phyloP scores from a whole-genome alignment of 2,329 filamentous ascomycete species.

The Scleromitrula shiraiana region DNA sequence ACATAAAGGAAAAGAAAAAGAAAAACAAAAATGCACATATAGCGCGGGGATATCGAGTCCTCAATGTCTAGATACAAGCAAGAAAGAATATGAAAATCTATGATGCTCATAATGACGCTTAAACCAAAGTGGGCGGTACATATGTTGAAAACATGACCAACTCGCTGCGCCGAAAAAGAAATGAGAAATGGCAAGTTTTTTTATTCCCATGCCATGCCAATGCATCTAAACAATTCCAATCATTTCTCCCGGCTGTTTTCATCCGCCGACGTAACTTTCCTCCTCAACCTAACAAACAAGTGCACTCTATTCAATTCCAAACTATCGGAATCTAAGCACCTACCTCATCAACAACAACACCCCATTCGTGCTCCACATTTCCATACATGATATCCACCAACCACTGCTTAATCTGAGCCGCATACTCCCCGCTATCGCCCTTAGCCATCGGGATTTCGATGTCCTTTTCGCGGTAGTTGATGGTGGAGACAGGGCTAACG shows the following conservation, averaged over 20 bases:
- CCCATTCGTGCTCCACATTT: slow-evolving; percentile 53
- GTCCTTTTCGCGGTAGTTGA: slow-evolving; percentile 59
- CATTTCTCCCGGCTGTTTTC: too few species aligned
- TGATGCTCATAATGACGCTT: too few species aligned
- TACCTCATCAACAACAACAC: slow-evolving; percentile 55
- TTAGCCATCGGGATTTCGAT: slow-evolving; percentile 53
- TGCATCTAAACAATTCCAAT: too few species aligned
- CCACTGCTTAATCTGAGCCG: slow-evolving; percentile 57
- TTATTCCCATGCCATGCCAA: too few species aligned
- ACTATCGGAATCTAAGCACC: neutral
- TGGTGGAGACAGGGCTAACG: slow-evolving; percentile 57
- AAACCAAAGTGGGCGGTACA: too few species aligned
- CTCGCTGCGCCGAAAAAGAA: too few species aligned
- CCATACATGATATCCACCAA: slow-evolving; percentile 65
- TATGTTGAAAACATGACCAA: too few species aligned
- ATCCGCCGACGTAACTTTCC: too few species aligned
- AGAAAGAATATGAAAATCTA: too few species aligned
- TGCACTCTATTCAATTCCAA: neutral
- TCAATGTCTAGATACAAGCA: too few species aligned
- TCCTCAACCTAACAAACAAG: neutral
- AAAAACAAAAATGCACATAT: neutral
- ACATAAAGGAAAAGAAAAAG: neutral
- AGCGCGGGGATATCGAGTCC: too few species aligned
- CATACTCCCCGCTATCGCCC: slow-evolving; percentile 46
- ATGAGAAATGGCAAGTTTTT: too few species aligned